These are phyloP conservation scores for Starmerella stellata DNA, from an alignment of 805 yeast species.

Conservation along the genomic window DNA sequence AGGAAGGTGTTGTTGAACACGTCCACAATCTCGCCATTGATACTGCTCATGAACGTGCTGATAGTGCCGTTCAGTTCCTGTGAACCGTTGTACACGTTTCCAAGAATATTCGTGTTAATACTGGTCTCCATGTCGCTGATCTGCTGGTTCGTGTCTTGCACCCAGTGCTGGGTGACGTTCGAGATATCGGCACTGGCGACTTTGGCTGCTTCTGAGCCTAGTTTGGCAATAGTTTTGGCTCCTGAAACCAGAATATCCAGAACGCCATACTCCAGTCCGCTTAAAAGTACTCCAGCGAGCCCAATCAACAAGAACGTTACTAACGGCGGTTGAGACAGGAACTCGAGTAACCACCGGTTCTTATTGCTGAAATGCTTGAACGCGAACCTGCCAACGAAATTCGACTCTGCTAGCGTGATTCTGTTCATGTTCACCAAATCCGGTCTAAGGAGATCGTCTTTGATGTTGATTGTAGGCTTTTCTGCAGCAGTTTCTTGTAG, in stretches of 20 bases:
- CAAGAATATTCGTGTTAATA: slow-evolving; percentile 49
- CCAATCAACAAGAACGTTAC: slow-evolving; percentile 35
- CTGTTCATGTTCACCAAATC: slow-evolving; percentile 1
- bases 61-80: slow-evolving; percentile 43
- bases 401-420: slow-evolving; percentile 1
- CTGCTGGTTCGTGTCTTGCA: slow-evolving; percentile 36
- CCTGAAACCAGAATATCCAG: slow-evolving; percentile 5
- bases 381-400: slow-evolving; percentile 1
- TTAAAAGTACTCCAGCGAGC: slow-evolving; percentile 36
- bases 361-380: background rate
- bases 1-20: slow-evolving; percentile 55
- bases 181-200: slow-evolving; percentile 11
- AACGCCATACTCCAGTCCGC: slow-evolving; percentile 37
- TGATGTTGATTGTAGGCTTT: background rate
- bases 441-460: background rate
- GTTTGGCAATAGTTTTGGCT: slow-evolving; percentile 5
- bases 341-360: slow-evolving; percentile 31
- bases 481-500: slow-evolving; percentile 5
- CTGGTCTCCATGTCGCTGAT: slow-evolving; percentile 31
- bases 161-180: slow-evolving; percentile 28
- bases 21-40: slow-evolving; percentile 40
- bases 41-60: slow-evolving; percentile 34
- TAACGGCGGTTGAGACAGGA: slow-evolving; percentile 38
- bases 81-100: slow-evolving; percentile 45
- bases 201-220: slow-evolving; percentile 9